These are phyloP conservation scores for Eudorina sp. DNA, from an alignment of 139 green algal species.

Conservation along the genomic window DNA sequence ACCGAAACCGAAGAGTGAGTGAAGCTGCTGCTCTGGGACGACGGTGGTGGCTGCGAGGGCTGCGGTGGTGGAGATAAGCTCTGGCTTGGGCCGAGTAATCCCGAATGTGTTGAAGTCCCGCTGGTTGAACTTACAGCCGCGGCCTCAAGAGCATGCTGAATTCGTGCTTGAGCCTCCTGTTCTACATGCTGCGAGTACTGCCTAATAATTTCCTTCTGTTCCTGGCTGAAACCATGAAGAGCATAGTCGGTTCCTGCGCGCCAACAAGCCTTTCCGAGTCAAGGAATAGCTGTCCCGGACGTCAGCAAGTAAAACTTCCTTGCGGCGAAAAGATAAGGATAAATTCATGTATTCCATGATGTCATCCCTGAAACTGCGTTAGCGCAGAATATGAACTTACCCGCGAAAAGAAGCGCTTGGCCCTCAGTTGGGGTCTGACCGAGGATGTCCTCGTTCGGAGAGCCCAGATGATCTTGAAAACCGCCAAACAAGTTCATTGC, in stretches of 20 bases:
- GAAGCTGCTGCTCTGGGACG: neutral
- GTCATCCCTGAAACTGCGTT: neutral
- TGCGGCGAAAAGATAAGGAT: too few relatives aligned
- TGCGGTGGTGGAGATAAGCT: neutral
- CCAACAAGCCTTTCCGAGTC: neutral
- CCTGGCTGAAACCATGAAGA: constrained; percentile 12
- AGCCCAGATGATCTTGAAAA: neutral
- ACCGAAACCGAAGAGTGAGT: neutral
- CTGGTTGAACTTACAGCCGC: neutral
- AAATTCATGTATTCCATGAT: neutral
- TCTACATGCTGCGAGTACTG: constrained; percentile 28
- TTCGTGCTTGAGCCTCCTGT: neutral
- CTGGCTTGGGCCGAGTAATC: neutral
- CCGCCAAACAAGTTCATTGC: constrained; percentile 31
- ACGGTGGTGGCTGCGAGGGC: neutral
- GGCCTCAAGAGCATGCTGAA: constrained; percentile 3
- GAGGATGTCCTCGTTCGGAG: neutral
- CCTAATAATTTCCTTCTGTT: constrained; percentile 33
- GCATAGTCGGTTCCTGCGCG: constrained; percentile 15
- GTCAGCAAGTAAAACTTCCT: too few relatives aligned
- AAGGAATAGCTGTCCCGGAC: neutral
- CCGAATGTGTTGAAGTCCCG: neutral
- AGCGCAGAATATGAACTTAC: constrained; percentile 7
- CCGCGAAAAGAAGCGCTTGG: neutral
- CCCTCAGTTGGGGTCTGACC: neutral